phyloP scores from a whole-genome alignment of 768 basidiomycete species.

The Suillus luteus region DNA sequence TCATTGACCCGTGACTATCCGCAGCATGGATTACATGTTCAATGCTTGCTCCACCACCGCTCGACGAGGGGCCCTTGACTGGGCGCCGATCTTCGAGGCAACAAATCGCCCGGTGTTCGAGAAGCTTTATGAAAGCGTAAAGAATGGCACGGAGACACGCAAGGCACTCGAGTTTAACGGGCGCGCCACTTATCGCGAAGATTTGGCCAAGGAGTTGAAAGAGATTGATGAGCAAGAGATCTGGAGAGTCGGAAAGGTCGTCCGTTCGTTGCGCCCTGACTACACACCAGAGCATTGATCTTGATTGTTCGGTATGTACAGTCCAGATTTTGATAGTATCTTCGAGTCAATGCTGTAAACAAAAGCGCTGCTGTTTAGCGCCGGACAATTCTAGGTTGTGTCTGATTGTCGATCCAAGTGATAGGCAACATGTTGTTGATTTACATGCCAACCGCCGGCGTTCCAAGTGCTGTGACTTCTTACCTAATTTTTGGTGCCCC shows the following conservation, averaged over 20 bases:
- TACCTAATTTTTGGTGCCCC: not conserved
- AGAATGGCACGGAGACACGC: slow-evolving; percentile 94
- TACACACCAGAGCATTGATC: slow-evolving; percentile 44
- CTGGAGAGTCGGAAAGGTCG: slow-evolving; percentile 95
- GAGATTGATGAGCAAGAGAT: slow-evolving; percentile 99
- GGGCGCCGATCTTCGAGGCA: slow-evolving; percentile 96
- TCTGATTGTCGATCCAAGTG: not conserved
- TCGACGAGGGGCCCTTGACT: slow-evolving; percentile 97
- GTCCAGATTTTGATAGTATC: no score
- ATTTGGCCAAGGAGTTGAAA: slow-evolving; percentile 87
- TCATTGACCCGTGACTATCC: slow-evolving; percentile 3
- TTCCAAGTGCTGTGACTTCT: not conserved
- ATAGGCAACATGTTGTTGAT: not conserved
- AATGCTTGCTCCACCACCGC: slow-evolving; percentile 99
- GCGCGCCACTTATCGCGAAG: slow-evolving; percentile 87
- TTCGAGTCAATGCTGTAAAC: not conserved
- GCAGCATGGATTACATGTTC: slow-evolving; percentile 99
- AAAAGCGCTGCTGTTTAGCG: not conserved
- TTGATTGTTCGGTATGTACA: not conserved
- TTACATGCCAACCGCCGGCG: not conserved
- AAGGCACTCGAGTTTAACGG: slow-evolving; percentile 97
- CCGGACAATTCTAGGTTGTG: not conserved
- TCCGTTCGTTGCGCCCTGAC: slow-evolving; percentile 86
- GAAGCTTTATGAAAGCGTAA: slow-evolving; percentile 91
- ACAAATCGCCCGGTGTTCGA: slow-evolving; percentile 95